These are phyloP conservation scores for Pezicula neosporulosa DNA, from an alignment of 2,329 filamentous ascomycete genomes.

Conservation along the genomic window DNA sequence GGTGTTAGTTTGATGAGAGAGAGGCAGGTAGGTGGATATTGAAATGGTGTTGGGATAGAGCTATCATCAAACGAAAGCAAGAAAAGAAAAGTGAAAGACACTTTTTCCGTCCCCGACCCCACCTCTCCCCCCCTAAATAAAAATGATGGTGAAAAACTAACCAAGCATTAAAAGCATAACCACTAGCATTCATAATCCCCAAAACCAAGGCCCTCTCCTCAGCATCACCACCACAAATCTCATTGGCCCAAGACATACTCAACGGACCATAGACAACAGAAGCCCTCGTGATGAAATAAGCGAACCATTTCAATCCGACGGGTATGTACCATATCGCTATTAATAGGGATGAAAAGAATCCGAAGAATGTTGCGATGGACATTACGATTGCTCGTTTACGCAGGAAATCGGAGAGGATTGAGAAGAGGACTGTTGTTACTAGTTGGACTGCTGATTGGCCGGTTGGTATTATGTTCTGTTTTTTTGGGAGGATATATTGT, in stretches of 20 bases:
- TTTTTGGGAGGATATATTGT: no score
- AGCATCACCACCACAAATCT: constrained; percentile 40
- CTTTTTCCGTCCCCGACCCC: no score
- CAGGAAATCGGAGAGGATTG: constrained; percentile 49
- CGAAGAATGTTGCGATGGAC: constrained; percentile 30
- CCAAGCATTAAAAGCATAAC: constrained; percentile 42
- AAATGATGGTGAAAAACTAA: no score
- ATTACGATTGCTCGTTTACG: constrained; percentile 28
- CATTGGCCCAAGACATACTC: constrained; percentile 46
- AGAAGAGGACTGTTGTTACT: constrained; percentile 48
- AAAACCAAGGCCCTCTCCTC: constrained; percentile 47
- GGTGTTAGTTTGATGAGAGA: background rate
- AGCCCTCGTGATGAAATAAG: constrained; percentile 31
- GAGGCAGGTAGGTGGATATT: no score
- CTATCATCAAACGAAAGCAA: no score
- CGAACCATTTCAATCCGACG: constrained; percentile 21
- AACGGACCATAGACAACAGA: constrained; percentile 37
- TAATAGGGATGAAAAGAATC: constrained; percentile 29
- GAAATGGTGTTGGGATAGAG: no score
- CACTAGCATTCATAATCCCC: constrained; percentile 43
- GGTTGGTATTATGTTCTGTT: constrained; percentile 44
- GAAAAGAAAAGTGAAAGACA: no score
- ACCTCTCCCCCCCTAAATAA: no score
- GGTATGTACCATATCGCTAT: constrained; percentile 33
- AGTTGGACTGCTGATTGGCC: constrained; percentile 47